Conservation (phyloP, 805 yeast genomes). For the Grigorovia yakushimaensis region DNA sequence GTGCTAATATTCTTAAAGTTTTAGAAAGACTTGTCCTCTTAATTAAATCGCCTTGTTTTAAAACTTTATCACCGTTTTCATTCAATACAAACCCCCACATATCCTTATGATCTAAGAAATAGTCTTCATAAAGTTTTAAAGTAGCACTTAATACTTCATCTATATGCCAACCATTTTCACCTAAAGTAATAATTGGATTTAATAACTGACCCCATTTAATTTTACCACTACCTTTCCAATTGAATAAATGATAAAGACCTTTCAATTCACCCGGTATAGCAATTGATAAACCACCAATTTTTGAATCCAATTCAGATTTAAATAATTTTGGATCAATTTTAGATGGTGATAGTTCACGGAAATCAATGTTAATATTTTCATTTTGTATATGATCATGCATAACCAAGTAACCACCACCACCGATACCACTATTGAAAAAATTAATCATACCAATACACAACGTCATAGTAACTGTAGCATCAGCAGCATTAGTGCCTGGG, state of each 20-base stretch:
- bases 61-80: constrained; percentile 25
- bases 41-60: constrained; percentile 49
- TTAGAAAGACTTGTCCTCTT: constrained; percentile 52
- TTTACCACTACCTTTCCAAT: constrained; percentile 58
- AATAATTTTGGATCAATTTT: constrained; percentile 27
- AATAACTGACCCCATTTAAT: constrained; percentile 64
- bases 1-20: constrained; percentile 59
- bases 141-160: constrained; percentile 37
- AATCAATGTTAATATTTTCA: constrained; percentile 59
- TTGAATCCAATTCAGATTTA: constrained; percentile 38
- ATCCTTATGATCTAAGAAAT: constrained; percentile 24
- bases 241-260: constrained; percentile 60
- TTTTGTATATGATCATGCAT: constrained; percentile 25
- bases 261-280: constrained; percentile 88
- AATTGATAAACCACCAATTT: constrained; percentile 77
- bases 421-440: constrained; percentile 80
- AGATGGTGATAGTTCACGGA: constrained; percentile 80
- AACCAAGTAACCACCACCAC: constrained; percentile 79
- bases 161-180: constrained; percentile 54
- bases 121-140: constrained; percentile 30
- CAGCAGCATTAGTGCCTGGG: constrained; percentile 73
- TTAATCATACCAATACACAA: constrained; percentile 80
- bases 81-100: constrained; percentile 52
- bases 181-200: constrained; percentile 62
- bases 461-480: constrained; percentile 83